Evolutionary conservation across 2,329 filamentous ascomycete genomes (phyloP), one percentile per base, ranked within the genome.

Genomic region (Atkinsonella hypoxylon): DNA sequence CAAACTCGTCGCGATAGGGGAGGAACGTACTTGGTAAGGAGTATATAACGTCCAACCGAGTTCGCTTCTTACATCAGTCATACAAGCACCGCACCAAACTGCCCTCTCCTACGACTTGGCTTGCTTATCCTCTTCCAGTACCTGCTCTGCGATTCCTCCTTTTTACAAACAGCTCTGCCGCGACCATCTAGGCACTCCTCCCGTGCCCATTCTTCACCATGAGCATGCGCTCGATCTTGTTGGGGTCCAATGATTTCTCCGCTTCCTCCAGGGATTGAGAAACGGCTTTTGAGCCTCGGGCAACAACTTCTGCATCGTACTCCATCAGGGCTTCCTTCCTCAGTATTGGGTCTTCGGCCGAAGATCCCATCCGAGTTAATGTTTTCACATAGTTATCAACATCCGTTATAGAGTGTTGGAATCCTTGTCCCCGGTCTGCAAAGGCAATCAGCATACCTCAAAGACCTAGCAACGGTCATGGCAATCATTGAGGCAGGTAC

Each of bases 341-440:
- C 6, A 50, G 54, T 1, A 47, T 51, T 1, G 50, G 32, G 15
- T 56, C 53, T 18, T 57, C 48, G 18, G 30, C 30, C 17, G 30
- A 11, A 22, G 32, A n/a, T 13, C 34, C 41, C 4, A 65, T 50
- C 40, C 55, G 50, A 6, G 57, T n/a, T 9, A 70, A 53, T 4
- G 61, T 60, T n/a, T 62, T 52, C 1, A 72, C 57, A 45, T 69
- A 67, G 49, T 68, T 65, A 34, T 61, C 56, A 11, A 64, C 69
- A 49, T 73, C 71, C 1, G 59, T 58, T 41, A 74, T 67, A 31
- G 64, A 65, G 53, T 73, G 67, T 51, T 74, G 71, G 36, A 70
- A 64, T 8, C 70, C 70, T 55, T 74, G 71, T 0, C 70, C 71
- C n/a, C 70, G 67, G 54, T 67, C 64, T 66, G 13, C 34, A 17